Conservation (phyloP, 306 rosid genomes). For the Crotalaria pallida region DNA sequence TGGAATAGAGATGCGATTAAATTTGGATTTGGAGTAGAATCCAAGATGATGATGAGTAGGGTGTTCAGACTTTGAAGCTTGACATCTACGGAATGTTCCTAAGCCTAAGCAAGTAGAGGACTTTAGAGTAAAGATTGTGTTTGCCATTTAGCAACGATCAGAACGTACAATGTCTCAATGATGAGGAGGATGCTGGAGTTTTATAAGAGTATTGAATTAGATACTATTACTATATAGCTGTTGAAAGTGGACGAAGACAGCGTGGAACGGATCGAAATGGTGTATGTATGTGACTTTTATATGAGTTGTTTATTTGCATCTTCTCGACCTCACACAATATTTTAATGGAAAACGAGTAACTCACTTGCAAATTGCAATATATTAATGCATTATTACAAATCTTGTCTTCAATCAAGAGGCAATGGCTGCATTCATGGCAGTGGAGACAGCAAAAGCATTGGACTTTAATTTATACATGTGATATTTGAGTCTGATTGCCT, state of each 20-base stretch:
- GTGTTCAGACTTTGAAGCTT: constrained; percentile 12
- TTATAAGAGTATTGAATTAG: not conserved
- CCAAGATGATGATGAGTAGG: not conserved
- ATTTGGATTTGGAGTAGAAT: constrained; percentile 18
- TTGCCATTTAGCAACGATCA: not conserved
- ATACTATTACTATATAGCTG: not conserved
- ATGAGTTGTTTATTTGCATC: too few species aligned
- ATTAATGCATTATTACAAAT: too few species aligned
- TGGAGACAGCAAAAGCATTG: too few species aligned
- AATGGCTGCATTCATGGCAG: too few species aligned
- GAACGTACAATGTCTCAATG: not conserved
- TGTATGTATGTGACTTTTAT: not conserved
- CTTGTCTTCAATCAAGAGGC: too few species aligned
- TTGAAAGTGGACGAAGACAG: not conserved
- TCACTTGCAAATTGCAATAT: too few species aligned
- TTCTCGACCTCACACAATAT: too few species aligned
- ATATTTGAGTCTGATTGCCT: too few species aligned
- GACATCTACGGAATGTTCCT: not conserved
- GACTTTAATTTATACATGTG: too few species aligned
- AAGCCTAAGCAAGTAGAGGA: not conserved
- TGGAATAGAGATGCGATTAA: not conserved
- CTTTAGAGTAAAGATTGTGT: not conserved
- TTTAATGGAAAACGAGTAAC: too few species aligned
- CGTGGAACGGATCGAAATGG: not conserved
- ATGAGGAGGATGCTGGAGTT: not conserved